Base-by-base conservation (phyloP, 2,329 filamentous ascomycete genomes). In the Epichloe sp. region DNA sequence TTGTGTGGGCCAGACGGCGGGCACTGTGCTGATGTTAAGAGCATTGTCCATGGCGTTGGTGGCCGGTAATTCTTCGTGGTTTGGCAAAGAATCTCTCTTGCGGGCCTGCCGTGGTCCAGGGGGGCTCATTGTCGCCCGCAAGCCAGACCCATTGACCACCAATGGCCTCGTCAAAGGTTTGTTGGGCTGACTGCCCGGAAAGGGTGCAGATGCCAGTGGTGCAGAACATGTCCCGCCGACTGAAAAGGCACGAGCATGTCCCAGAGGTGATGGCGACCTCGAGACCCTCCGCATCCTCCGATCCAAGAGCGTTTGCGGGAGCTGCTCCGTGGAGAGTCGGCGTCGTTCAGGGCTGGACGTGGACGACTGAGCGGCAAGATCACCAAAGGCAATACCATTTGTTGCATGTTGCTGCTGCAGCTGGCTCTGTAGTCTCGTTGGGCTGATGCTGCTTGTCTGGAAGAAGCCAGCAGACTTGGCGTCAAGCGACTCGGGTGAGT, bases 221-320 rank as follows among this genome's bases (percentile, higher is more conserved):
- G 73, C 65, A 0, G 69, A 63, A 1, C 71, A 67, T 41, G 65
- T 65, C 21, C 65, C 69, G 4, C 67, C 70, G 0, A 65, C 58
- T 0, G 74, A 72, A 35, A 70, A 68, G 1, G 70, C 68, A 46
- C 75, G 70, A 43, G 66, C 62, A 52, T 78, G 76, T 3, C 76
- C 73, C 2, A 77, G 63, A 0, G 78, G 77, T 3, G 78, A 81
- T 12, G 76, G 77, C 5, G 78, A 80, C 14, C 76, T 70, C 2
- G 77, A 79, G 2, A 71, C 71, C 38, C 75, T 69, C 56, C 70
- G 71, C 62, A 78, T 77, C 40, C 75, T 66, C 23, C 73, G 68
- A 50, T 79, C 76, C 6, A 79, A 65, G 23, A 79, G 70, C 11
- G 72, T 71, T 58, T 78, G 77, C 0, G 76, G 74, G 4, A 74